These are phyloP conservation scores for Dorcoceras hygrometricum DNA, from an alignment of 257 asterid species.

Conservation along the genomic window DNA sequence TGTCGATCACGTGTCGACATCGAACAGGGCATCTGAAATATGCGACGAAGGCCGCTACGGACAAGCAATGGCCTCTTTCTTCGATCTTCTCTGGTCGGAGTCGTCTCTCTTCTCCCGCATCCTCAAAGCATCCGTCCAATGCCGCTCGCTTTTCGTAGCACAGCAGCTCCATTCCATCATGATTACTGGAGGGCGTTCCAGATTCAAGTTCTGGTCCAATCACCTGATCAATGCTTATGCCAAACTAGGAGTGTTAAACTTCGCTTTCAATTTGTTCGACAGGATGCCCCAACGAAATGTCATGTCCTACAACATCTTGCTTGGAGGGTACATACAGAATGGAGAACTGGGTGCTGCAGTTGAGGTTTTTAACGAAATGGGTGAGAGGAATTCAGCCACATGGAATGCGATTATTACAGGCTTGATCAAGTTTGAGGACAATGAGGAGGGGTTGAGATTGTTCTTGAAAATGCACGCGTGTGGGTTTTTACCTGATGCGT, in stretches of 20 bases:
- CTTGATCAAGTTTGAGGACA: constrained; percentile 51
- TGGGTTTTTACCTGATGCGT: constrained; percentile 66
- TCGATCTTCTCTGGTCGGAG: constrained; percentile 40
- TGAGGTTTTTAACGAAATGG: constrained; percentile 63
- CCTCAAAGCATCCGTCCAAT: constrained; percentile 58
- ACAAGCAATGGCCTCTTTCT: constrained; percentile 44
- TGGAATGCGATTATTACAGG: constrained; percentile 90
- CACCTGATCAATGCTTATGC: constrained; percentile 58
- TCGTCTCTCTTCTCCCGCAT: constrained; percentile 61
- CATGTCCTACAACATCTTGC: constrained; percentile 71
- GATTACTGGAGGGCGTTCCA: constrained; percentile 48
- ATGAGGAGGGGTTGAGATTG: constrained; percentile 54
- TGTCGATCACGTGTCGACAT: no score
- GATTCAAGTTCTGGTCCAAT: constrained; percentile 57
- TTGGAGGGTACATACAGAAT: constrained; percentile 64
- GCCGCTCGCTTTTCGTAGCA: constrained; percentile 40
- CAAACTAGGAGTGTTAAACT: constrained; percentile 44
- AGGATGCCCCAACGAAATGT: constrained; percentile 58
- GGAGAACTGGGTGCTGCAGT: constrained; percentile 55
- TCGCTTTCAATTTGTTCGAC: constrained; percentile 54
- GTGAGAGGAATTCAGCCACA: constrained; percentile 64
- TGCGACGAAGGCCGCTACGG: constrained; percentile 50
- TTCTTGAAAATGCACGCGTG: constrained; percentile 50
- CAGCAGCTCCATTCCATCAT: constrained; percentile 70
- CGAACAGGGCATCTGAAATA: constrained; percentile 11